Evolutionary conservation across 2,329 filamentous ascomycete species (phyloP), one percentile per base, ranked within the genome.

Genomic region (Aspergillus sp.): DNA sequence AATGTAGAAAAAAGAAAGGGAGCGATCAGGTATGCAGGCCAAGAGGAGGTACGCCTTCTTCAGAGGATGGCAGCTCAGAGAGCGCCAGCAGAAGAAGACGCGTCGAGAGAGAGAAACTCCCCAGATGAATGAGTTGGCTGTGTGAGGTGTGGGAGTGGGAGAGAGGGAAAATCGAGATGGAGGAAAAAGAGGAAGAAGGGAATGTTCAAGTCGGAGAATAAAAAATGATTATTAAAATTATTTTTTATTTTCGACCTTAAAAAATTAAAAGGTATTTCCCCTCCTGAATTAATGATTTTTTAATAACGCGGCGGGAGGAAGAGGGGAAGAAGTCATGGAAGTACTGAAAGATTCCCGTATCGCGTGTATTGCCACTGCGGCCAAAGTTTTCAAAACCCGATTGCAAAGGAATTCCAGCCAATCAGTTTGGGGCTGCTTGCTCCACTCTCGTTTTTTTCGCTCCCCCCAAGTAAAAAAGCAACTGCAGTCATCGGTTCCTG

Each of bases 21-120:
- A 47, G 49, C 53, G 50, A 52, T 50, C 49, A 55, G 45, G 53
- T 58, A 61, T 58, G 60, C 58, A 47, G 4, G 61, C 59, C 61
- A 63, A 63, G 58, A 61, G 51, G 53, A 59, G 59, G 50, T 56
- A 59, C 58, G 60, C 55, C 61, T 61, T 62, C 59, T 62, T 63
- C 60, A 57, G 51, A 58, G 51, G 52, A 54, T 60, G 61, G 61
- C 61, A 61, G 59, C 61, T 64, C 61, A 56, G 56, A 60, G 61
- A 63, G 59, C 61, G 61, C 59, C 61, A 63, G 59, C 58, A 63
- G 59, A 61, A 63, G 60, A 61, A 61, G 61, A 63, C 61, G 61
- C 58, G 59, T 59, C 53, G 56, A 61, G 57, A 53, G 53, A 60
- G 52, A 48, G 3, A 29, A 29, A 29, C 25, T 29, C 50, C 54